Evolutionary conservation across 768 basidiomycete species (phyloP).

Genomic region (Termitomyces sp.): DNA sequence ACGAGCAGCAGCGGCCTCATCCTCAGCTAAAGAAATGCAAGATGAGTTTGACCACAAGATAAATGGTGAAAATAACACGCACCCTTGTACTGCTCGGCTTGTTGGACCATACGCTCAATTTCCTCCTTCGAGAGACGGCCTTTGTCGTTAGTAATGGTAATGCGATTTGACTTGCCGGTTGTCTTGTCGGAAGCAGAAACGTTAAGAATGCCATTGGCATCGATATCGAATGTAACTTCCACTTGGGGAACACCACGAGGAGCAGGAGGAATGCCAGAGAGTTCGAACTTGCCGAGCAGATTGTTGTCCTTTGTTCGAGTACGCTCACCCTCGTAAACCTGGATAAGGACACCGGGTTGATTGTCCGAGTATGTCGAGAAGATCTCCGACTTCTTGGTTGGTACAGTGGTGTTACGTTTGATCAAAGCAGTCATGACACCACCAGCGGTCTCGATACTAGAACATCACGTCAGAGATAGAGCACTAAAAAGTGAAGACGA

Average conservation of each 20-base stretch:
- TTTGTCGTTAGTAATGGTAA: slow-evolving; percentile 96
- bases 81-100: slow-evolving; percentile 92
- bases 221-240: slow-evolving; percentile 98
- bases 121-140: slow-evolving; percentile 96
- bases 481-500: slow-evolving; percentile 16
- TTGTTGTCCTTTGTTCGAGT: slow-evolving; percentile 99
- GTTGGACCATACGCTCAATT: slow-evolving; percentile 95
- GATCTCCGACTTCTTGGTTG: slow-evolving; percentile 97
- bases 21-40: slow-evolving; percentile 54
- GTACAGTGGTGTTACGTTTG: slow-evolving; percentile 98
- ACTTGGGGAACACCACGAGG: slow-evolving; percentile 98
- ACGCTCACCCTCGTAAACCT: slow-evolving; percentile 98
- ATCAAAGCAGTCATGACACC: slow-evolving; percentile 99
- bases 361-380: slow-evolving; percentile 99
- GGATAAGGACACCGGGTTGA: slow-evolving; percentile 97
- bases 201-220: slow-evolving; percentile 95
- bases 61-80: not conserved
- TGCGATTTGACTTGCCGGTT: slow-evolving; percentile 92
- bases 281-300: slow-evolving; percentile 96
- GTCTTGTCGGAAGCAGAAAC: slow-evolving; percentile 96
- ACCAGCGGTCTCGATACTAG: slow-evolving; percentile 94
- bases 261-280: slow-evolving; percentile 93
- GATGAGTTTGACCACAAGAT: not conserved
- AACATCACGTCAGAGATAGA: slow-evolving; percentile 2
- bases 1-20: slow-evolving; percentile 80